Conservation (phyloP, 2,329 filamentous ascomycete genomes). For the Curvularia sp. region DNA sequence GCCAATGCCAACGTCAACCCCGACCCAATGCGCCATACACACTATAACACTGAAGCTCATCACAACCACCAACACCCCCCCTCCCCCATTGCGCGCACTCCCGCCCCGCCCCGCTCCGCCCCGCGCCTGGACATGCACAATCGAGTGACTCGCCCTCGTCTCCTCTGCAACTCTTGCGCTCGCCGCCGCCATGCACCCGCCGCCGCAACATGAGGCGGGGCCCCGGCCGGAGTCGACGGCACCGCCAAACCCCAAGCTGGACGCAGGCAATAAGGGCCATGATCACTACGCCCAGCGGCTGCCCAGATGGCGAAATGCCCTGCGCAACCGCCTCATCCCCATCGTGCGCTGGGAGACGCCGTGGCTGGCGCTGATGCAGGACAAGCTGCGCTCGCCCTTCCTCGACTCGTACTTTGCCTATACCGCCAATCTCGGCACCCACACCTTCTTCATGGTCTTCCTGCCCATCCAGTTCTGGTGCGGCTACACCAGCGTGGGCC, state of each 20-base stretch:
- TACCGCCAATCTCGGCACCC: slow-evolving; percentile 93
- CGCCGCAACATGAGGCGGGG: slow-evolving; percentile 31
- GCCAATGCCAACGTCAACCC: background rate
- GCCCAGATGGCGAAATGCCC: slow-evolving; percentile 84
- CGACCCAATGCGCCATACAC: too few species aligned
- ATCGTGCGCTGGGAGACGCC: slow-evolving; percentile 94
- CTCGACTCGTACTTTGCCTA: slow-evolving; percentile 97
- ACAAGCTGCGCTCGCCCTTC: slow-evolving; percentile 77
- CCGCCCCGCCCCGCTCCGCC: background rate
- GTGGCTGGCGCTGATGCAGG: slow-evolving; percentile 87
- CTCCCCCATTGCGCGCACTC: background rate
- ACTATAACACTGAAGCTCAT: too few species aligned
- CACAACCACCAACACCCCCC: background rate
- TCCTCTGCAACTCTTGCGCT: slow-evolving; percentile 18
- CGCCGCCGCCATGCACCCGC: slow-evolving; percentile 33
- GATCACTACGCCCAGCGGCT: slow-evolving; percentile 79
- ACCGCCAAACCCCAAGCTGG: slow-evolving; percentile 46
- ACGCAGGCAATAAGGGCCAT: slow-evolving; percentile 81
- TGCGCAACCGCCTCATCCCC: slow-evolving; percentile 83
- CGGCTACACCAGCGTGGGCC: slow-evolving; percentile 81
- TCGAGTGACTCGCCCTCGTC: slow-evolving; percentile 11
- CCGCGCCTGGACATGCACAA: slow-evolving; percentile 25
- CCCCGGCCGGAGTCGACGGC: background rate
- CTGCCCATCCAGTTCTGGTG: slow-evolving; percentile 97
- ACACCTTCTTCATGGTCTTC: slow-evolving; percentile 98